Percentiles rank a stretch among this genome's conserved stretches.
phyloP scores from a whole-genome alignment of 139 green algal genomes.

The Picochlorum sp. region DNA sequence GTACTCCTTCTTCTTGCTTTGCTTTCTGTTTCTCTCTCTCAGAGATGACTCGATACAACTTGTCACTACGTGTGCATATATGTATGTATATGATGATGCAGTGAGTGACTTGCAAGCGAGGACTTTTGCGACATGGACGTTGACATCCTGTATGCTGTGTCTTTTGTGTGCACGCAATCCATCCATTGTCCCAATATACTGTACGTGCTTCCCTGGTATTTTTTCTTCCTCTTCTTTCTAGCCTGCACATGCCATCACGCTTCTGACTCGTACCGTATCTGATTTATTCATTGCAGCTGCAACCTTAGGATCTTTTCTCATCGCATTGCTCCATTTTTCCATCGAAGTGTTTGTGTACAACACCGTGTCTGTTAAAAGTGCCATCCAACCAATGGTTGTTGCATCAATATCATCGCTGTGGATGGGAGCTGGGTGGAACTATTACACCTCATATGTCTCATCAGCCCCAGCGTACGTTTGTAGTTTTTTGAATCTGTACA shows the following conservation, averaged over 20 bases:
- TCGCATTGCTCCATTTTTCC: slow-evolving; percentile 64
- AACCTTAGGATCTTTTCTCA: slow-evolving; percentile 68
- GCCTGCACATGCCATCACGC: too few species aligned
- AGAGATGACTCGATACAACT: too few species aligned
- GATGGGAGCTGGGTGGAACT: slow-evolving; percentile 66
- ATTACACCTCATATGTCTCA: slow-evolving; percentile 43
- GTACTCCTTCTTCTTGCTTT: too few species aligned
- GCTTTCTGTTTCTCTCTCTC: too few species aligned
- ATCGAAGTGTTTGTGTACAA: slow-evolving; percentile 62
- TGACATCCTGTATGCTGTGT: slow-evolving; percentile 70
- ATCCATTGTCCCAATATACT: slow-evolving; percentile 59
- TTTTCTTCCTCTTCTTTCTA: slow-evolving; percentile 32
- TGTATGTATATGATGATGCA: slow-evolving; percentile 35
- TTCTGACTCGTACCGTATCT: slow-evolving; percentile 8
- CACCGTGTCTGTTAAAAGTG: slow-evolving; percentile 54
- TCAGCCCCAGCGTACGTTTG: slow-evolving; percentile 19
- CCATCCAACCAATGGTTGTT: slow-evolving; percentile 55
- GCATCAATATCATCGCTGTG: slow-evolving; percentile 56
- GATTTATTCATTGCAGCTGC: slow-evolving; percentile 12
- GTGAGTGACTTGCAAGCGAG: slow-evolving; percentile 66
- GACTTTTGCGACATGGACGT: slow-evolving; percentile 77
- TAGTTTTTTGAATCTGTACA: too few species aligned
- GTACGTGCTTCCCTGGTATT: slow-evolving; percentile 6
- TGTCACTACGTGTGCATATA: too few species aligned
- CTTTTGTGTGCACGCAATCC: slow-evolving; percentile 67